Evolutionary conservation across 2,329 filamentous ascomycete species (phyloP), one percentile per base, ranked within the genome.

Genomic region (Fusarium nurragi): DNA sequence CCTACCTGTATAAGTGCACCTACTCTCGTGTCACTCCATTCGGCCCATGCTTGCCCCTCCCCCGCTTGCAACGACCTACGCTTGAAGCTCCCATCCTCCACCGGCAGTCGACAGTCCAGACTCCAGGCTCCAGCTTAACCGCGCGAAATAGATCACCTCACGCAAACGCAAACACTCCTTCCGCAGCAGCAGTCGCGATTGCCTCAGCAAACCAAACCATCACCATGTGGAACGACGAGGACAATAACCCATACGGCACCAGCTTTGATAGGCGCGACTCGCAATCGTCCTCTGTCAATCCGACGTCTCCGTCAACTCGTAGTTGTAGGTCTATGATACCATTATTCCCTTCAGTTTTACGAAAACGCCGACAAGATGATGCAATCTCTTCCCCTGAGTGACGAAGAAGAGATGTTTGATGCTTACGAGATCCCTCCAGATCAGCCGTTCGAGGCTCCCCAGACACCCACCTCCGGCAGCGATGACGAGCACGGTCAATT

Each of bases 211-310:
- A 44, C n/a, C 52, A 54, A 36, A 52, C 46, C 41, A 55, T 47
- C 72, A 71, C 40, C 51, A 98, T 98, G 94, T 98, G 94, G 94
- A 96, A 97, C 85, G 94, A 98, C 83, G 94, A 98, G 81, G 76
- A 98, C 76, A 98, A 98, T 80, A 98, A 98, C 77, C 94, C 94
- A 6, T 97, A 98, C 75, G 94, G 93, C 67, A 87, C 84, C 73
- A 94, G 92, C 78, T 97, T 97, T 81, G 92, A 95, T 77, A 90
- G 91, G 72, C 88, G 92, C 72, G 92, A 96, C 77, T 92, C 91
- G 63, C 88, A 90, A 76, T 84, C 88, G 41, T 92, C 90, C 25
- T 90, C 83, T 39, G 83, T 83, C 19, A 88, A 90, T 74, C 87
- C 89, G 21, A 81, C 87, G 52, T 91, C 89, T 36, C 88, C 89